Conservation (phyloP, 495 filamentous ascomycete species). For the Neurospora cerealis region DNA sequence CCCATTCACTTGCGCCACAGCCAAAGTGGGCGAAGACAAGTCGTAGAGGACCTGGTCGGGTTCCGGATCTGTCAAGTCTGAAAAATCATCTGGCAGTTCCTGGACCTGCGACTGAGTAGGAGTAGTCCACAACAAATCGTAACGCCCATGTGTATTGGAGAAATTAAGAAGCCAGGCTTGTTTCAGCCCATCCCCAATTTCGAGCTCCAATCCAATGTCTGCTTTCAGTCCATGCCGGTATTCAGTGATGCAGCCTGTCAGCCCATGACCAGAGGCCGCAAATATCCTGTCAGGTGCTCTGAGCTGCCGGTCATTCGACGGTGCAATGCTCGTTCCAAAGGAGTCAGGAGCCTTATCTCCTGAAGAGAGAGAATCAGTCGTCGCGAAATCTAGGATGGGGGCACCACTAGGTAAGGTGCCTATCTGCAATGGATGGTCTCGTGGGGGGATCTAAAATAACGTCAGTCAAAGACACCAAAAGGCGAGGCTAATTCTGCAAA, state of each 20-base stretch:
- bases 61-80: constrained; percentile 19
- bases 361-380: constrained; percentile 23
- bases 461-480: constrained; percentile 9
- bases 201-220: constrained; percentile 46
- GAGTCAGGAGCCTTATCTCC: background rate
- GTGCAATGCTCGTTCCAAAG: constrained; percentile 5
- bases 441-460: constrained; percentile 22
- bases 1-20: constrained; percentile 27
- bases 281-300: constrained; percentile 42
- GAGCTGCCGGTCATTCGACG: constrained; percentile 7
- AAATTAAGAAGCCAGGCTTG: constrained; percentile 35
- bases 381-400: constrained; percentile 61
- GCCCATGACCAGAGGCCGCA: constrained; percentile 47
- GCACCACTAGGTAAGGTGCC: constrained; percentile 66
- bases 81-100: constrained; percentile 28
- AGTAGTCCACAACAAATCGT: constrained; percentile 41
- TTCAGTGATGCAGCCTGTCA: constrained; percentile 56
- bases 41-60: constrained; percentile 39
- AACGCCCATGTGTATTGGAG: constrained; percentile 13
- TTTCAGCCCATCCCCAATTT: constrained; percentile 31
- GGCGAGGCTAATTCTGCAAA: constrained; percentile 24
- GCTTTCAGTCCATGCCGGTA: constrained; percentile 64
- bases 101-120: constrained; percentile 32
- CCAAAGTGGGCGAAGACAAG: constrained; percentile 44
- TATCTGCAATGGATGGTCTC: constrained; percentile 35